Evolutionary conservation across 148 eudicot species (phyloP).

Genomic region (Camellia granthamiana): DNA sequence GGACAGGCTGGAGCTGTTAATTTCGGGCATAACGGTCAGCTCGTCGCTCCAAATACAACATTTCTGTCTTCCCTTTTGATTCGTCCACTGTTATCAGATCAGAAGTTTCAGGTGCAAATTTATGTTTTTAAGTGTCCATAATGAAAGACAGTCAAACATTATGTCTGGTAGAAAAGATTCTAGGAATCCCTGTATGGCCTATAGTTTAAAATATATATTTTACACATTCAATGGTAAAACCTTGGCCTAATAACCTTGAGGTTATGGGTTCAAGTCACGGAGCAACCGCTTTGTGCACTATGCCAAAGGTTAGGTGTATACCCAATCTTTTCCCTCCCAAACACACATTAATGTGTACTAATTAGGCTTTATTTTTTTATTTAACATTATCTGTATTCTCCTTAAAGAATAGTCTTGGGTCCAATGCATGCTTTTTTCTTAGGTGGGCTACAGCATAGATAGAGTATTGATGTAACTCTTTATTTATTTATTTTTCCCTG

Average conservation of each 20-base stretch:
- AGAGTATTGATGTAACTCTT: background rate
- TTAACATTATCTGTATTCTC: no score
- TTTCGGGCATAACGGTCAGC: constrained; percentile 25
- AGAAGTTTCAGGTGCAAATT: constrained; percentile 48
- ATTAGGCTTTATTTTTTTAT: no score
- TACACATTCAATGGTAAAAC: background rate
- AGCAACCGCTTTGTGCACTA: no score
- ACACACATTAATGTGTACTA: no score
- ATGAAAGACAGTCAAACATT: background rate
- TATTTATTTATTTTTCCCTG: background rate
- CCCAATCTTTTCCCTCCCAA: no score
- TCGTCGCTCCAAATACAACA: constrained; percentile 25
- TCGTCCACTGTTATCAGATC: constrained; percentile 37
- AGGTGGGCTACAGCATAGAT: background rate
- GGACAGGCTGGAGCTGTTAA: constrained; percentile 24
- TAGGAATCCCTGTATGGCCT: background rate
- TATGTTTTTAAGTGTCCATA: background rate
- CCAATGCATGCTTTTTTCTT: constrained; percentile 5
- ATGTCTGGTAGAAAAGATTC: background rate
- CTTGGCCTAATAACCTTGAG: no score
- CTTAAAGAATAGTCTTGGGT: background rate
- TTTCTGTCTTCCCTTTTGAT: constrained; percentile 25
- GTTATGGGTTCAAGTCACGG: no score
- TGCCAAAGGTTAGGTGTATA: no score
- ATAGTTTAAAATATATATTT: no score